A percentile compares a stretch with the other conserved stretches of the same genome.
Conservation (phyloP, 2,329 filamentous ascomycete species). For the Fusarium duplospermum region DNA sequence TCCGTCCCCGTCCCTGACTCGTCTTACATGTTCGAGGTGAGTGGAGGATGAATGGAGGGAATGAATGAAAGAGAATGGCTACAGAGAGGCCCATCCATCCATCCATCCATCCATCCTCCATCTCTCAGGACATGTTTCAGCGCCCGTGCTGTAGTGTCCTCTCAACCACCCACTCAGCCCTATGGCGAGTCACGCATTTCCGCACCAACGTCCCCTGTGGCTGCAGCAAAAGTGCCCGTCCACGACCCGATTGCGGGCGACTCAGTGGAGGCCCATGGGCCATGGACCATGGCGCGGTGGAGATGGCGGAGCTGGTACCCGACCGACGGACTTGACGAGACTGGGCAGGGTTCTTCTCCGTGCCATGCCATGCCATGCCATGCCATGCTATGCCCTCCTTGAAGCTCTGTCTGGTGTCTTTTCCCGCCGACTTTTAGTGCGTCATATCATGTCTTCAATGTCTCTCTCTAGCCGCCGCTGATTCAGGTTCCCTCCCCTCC, state of each 20-base stretch:
- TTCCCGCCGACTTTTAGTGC: neutral
- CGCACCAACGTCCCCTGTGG: neutral
- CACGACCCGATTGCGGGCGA: neutral
- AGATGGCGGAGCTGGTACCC: neutral
- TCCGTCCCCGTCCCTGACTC: neutral
- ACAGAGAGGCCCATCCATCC: neutral
- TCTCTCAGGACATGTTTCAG: neutral
- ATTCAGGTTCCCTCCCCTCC: neutral
- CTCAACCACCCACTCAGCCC: constrained; percentile 6
- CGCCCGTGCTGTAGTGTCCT: neutral
- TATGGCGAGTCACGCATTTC: constrained; percentile 7
- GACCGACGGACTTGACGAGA: neutral
- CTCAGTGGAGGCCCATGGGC: neutral
- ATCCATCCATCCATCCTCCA: neutral
- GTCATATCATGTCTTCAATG: neutral
- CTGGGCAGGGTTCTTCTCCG: neutral
- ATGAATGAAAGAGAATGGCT: neutral
- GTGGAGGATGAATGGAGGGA: neutral
- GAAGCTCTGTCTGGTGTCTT: neutral
- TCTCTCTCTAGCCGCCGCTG: neutral
- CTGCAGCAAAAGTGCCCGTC: constrained; percentile 5
- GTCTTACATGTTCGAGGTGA: neutral
- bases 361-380: neutral
- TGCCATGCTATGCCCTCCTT: neutral
- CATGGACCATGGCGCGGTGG: neutral